Conservation (phyloP, 805 yeast genomes). For the Yamadazyma kitorensis region DNA sequence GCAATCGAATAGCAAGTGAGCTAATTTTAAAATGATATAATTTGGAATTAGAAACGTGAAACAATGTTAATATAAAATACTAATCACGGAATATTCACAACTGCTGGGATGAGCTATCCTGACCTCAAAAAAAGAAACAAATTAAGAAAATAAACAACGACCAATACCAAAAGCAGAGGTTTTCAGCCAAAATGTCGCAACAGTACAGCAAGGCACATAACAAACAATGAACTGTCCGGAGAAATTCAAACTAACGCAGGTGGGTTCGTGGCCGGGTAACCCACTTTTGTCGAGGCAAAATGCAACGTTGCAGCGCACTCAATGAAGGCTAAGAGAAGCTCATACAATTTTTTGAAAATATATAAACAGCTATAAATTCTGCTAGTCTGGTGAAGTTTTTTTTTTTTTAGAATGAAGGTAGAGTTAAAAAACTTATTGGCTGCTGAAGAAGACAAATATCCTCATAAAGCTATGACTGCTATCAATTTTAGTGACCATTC, state of each 20-base stretch:
- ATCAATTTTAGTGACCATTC: slow-evolving; percentile 57
- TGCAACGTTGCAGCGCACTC: slow-evolving; percentile 10
- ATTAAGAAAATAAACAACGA: too few species aligned
- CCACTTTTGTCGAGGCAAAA: background rate
- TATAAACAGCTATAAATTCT: slow-evolving; percentile 7
- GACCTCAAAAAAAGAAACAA: slow-evolving; percentile 2
- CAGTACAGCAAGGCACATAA: background rate
- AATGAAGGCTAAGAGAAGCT: background rate
- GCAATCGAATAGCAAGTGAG: too few species aligned
- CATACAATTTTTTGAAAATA: slow-evolving; percentile 2
- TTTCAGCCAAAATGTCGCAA: slow-evolving; percentile 3
- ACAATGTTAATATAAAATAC: too few species aligned
- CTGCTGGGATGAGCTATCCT: too few species aligned
- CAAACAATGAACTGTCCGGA: background rate
- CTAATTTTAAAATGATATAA: too few species aligned
- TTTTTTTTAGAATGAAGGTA: slow-evolving; percentile 12
- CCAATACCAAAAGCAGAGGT: too few species aligned
- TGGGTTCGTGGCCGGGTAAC: slow-evolving; percentile 1
- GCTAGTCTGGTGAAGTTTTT: background rate
- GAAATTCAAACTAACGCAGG: slow-evolving; percentile 2
- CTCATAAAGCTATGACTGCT: slow-evolving; percentile 17
- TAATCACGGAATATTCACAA: too few species aligned
- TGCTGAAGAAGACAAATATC: slow-evolving; percentile 8
- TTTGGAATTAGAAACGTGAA: too few species aligned
- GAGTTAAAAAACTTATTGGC: slow-evolving; percentile 13